Evolutionary conservation across 1,139 yeast species (phyloP), one percentile per base, ranked within the genome.

Genomic region (Candida neerlandica): DNA sequence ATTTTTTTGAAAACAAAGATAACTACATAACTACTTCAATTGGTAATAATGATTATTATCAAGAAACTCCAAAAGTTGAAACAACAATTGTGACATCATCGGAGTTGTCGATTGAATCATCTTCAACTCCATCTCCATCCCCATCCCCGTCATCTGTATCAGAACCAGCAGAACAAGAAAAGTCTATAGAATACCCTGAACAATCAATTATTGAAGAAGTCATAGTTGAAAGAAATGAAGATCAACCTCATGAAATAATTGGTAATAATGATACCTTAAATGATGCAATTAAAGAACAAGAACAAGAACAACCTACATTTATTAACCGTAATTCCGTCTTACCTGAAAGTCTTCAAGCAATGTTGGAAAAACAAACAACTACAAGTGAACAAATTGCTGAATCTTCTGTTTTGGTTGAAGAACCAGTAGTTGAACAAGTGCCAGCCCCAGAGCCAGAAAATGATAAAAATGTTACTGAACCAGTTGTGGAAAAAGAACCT

Each of bases 1-100:
- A 65, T 1, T 61, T 60, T 37, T 57, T 63, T 5, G 48, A 53
- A 12, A 55, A 55, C 34, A 53, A 48, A 10, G 51, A 46, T 19
- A 57, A 61, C 43, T 61, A 58, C 45, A 46, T 60, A 33, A 51
- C 55, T 32, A 51, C 50, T 11, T 40, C 47, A 9, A 46, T 48
- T 21, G 38, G 32, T 32, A 23, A 45, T 23, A 23, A 23, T 23
- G 27, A 23, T 14, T 32, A 18, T 37, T 37, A 30, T 14, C 27
- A 37, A 30, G 54, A 49, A 43, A 49, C 55, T 15, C 44, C 55
- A 39, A 47, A 21, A 19, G 29, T 45, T 34, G 51, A 48, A 40
- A 40, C 55, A 14, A 51, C 59, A 18, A 32, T 46, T 44, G 52
- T 39, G n/a, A n/a, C n/a, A 5, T 18, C 41, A 29, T 23, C 27